Evolutionary conservation across 768 basidiomycete species (phyloP).

Genomic region (Mycena galopus): DNA sequence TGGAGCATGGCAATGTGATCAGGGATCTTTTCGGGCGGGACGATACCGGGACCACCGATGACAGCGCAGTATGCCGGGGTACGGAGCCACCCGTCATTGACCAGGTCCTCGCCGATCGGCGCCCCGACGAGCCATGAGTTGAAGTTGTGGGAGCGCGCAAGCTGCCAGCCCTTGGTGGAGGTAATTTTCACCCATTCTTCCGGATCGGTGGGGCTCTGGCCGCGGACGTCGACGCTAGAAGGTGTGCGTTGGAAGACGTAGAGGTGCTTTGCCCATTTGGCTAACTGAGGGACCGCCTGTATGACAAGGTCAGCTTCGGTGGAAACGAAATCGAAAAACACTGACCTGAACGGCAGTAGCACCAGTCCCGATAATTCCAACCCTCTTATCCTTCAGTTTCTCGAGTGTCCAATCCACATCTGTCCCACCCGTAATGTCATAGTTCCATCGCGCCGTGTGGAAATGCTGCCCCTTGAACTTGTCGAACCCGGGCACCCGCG

Average conservation of each 20-base stretch:
- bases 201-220: slow-evolving; percentile 29
- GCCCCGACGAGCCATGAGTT: not conserved
- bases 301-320: too few relatives aligned
- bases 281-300: slow-evolving; percentile 34
- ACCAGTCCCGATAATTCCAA: slow-evolving; percentile 36
- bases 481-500: slow-evolving; percentile 19
- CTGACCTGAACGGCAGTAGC: too few relatives aligned
- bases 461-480: slow-evolving; percentile 22
- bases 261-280: slow-evolving; percentile 32
- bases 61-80: slow-evolving; percentile 6
- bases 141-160: slow-evolving; percentile 25
- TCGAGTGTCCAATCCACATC: slow-evolving; percentile 7
- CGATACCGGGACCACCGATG: slow-evolving; percentile 21
- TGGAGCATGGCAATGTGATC: slow-evolving; percentile 16
- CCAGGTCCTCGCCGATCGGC: slow-evolving; percentile 18
- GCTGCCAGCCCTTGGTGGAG: slow-evolving; percentile 28
- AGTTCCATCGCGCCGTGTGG: slow-evolving; percentile 37
- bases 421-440: slow-evolving; percentile 22
- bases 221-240: slow-evolving; percentile 31
- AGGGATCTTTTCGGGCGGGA: slow-evolving; percentile 14
- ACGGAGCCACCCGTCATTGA: slow-evolving; percentile 25
- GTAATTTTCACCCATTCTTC: slow-evolving; percentile 28
- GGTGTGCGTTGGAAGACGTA: slow-evolving; percentile 38
- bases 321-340: too few relatives aligned
- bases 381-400: slow-evolving; percentile 28